Conservation (phyloP, 768 basidiomycete species). For the Baorangia bicolor region DNA sequence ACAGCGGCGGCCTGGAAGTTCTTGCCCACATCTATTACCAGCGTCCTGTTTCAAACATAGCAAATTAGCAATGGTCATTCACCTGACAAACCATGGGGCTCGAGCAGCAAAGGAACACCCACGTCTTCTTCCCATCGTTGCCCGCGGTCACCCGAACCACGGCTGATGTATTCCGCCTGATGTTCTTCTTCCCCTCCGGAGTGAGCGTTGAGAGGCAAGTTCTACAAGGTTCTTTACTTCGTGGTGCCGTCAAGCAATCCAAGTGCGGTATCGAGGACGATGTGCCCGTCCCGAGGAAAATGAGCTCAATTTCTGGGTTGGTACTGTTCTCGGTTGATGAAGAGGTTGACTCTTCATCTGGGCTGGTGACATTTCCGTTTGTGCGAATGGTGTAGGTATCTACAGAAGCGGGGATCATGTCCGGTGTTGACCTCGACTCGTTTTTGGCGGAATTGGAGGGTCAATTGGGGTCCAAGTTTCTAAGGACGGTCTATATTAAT, state of each 20-base stretch:
- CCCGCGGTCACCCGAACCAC: constrained; percentile 49
- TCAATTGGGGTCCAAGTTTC: neutral
- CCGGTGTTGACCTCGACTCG: neutral
- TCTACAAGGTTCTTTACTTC: constrained; percentile 49
- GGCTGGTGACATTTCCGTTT: neutral
- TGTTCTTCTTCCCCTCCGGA: constrained; percentile 78
- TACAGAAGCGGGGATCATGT: neutral
- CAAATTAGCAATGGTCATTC: neutral
- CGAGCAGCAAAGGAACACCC: constrained; percentile 23
- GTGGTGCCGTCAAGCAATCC: constrained; percentile 72
- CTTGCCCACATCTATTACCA: constrained; percentile 85
- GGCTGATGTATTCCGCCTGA: constrained; percentile 79
- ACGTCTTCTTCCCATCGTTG: constrained; percentile 47
- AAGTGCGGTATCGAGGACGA: constrained; percentile 70
- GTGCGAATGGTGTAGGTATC: neutral
- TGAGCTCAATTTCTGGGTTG: constrained; percentile 49
- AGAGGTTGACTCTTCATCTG: neutral
- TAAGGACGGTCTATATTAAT: neutral
- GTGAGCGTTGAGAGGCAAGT: constrained; percentile 68
- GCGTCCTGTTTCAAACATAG: constrained; percentile 47
- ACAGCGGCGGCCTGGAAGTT: constrained; percentile 63
- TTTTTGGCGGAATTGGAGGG: neutral
- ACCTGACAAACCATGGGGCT: constrained; percentile 1
- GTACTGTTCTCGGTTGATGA: neutral
- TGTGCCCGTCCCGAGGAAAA: constrained; percentile 84